These are phyloP conservation scores for Plasmodium vivax DNA, from an alignment of 169 alveolate genomes.

Conservation along the genomic window DNA sequence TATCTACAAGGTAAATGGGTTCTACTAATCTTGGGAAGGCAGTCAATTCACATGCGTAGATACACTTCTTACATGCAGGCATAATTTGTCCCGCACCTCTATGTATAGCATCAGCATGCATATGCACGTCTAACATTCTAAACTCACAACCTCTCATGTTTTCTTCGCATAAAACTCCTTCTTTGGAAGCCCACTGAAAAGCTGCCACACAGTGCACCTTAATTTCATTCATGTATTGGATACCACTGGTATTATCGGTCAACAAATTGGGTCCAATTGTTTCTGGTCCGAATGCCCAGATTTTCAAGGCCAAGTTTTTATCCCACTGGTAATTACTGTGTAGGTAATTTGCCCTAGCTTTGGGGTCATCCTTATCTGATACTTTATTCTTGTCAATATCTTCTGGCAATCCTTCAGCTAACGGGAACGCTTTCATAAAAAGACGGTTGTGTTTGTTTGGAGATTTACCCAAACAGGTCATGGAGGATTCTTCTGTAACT, in stretches of 20 bases:
- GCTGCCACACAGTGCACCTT: constrained; percentile 99
- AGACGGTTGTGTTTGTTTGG: constrained; percentile 99
- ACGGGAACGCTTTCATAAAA: constrained; percentile 97
- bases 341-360: constrained; percentile 94
- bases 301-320: constrained; percentile 96
- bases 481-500: constrained; percentile 92
- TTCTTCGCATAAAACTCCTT: constrained; percentile 99
- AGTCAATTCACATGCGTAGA: constrained; percentile 97
- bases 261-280: constrained; percentile 98
- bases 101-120: constrained; percentile 99
- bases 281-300: constrained; percentile 99
- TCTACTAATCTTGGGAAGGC: constrained; percentile 98
- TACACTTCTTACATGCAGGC: constrained; percentile 97
- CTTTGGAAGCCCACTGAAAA: constrained; percentile 99
- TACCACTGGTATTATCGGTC: constrained; percentile 97
- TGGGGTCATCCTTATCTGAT: constrained; percentile 95
- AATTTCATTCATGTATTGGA: constrained; percentile 98
- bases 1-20: constrained; percentile 98
- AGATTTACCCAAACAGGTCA: constrained; percentile 97
- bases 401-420: constrained; percentile 96
- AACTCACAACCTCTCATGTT: constrained; percentile 98
- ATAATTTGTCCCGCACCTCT: constrained; percentile 99
- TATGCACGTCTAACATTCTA: constrained; percentile 96
- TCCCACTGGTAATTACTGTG: constrained; percentile 98
- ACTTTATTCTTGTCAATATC: constrained; percentile 96